These are phyloP conservation scores for Canna indica DNA, from an alignment of 176 grass and related monocot species.

Conservation along the genomic window DNA sequence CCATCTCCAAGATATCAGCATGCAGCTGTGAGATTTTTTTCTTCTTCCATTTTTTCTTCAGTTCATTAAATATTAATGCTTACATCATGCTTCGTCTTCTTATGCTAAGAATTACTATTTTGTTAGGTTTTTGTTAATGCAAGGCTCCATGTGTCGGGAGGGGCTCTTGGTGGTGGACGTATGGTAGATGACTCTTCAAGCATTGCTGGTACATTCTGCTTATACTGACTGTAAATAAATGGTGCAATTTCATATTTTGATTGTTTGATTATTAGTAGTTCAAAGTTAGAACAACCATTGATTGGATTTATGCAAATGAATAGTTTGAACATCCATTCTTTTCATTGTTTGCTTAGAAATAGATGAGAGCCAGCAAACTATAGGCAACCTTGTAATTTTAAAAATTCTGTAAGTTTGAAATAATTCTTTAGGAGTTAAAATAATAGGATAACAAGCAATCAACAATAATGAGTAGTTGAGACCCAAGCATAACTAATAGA, in stretches of 20 bases:
- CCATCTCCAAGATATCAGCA: constrained; percentile 97
- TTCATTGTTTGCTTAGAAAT: too few species aligned
- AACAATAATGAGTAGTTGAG: too few species aligned
- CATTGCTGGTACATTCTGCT: constrained; percentile 54
- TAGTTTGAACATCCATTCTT: too few species aligned
- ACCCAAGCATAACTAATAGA: too few species aligned
- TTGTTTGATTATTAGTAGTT: neutral
- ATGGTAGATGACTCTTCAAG: constrained; percentile 99
- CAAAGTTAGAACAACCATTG: neutral
- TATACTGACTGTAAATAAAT: neutral
- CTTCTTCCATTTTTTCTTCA: neutral
- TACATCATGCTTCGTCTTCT: too few species aligned
- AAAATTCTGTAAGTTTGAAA: too few species aligned
- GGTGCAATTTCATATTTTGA: neutral
- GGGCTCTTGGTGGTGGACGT: too few species aligned
- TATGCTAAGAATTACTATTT: neutral
- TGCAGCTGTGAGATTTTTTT: constrained; percentile 52
- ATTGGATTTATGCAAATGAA: neutral
- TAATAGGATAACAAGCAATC: too few species aligned
- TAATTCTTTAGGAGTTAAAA: too few species aligned
- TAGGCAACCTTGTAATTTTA: neutral
- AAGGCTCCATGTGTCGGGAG: constrained; percentile 99
- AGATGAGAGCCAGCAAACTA: too few species aligned
- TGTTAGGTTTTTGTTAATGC: constrained; percentile 96
- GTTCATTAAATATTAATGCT: too few species aligned